These are phyloP conservation scores for Cystoisospora suis DNA, from an alignment of 169 alveolate genomes.

Conservation along the genomic window DNA sequence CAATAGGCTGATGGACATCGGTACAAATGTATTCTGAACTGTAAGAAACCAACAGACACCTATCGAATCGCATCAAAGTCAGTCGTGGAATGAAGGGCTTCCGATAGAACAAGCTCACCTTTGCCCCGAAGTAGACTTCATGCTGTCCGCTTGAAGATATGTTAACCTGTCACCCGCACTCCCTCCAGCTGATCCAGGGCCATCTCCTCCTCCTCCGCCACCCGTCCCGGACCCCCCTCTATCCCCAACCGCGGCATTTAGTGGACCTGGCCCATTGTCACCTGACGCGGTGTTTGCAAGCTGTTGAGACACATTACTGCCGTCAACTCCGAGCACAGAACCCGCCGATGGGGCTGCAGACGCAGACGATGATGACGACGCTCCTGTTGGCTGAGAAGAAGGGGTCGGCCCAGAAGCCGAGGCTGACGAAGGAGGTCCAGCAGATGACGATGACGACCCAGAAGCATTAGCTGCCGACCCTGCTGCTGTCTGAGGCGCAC, in stretches of 20 bases:
- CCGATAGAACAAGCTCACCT: neutral
- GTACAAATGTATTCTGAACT: neutral
- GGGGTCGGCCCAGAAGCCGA: neutral
- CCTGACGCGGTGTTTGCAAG: neutral
- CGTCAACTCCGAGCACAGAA: neutral
- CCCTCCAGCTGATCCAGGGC: no score
- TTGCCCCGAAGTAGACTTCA: neutral
- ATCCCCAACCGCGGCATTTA: neutral
- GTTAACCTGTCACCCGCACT: no score
- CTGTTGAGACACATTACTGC: neutral
- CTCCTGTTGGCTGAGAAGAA: neutral
- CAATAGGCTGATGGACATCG: neutral
- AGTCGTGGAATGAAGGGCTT: neutral
- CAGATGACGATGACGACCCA: conserved; percentile 5
- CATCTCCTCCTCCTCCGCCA: neutral
- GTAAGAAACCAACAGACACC: neutral
- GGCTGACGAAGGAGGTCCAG: neutral
- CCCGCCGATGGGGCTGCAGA: neutral
- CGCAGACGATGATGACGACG: neutral
- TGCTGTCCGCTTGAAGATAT: neutral
- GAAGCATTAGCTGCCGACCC: no score
- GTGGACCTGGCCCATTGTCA: neutral
- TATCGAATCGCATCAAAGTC: neutral
- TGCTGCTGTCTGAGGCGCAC: no score
- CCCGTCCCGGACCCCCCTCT: neutral